Percentiles rank a stretch among this genome's conserved stretches.
phyloP scores from a whole-genome alignment of 257 asterid genomes.

The Plantago major region DNA sequence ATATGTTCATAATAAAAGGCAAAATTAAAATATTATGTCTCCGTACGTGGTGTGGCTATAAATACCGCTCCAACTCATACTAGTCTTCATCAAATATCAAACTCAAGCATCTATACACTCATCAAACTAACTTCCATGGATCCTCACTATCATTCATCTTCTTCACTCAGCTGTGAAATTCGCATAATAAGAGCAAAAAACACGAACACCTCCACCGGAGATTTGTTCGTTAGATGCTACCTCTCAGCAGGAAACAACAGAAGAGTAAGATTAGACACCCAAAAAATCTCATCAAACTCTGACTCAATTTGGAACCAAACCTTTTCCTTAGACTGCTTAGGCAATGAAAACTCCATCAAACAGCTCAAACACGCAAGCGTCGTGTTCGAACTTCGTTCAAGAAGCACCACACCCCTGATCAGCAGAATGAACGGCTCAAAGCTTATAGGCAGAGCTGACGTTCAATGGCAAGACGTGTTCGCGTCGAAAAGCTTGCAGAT shows the following conservation, averaged over 20 bases:
- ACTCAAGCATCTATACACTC: constrained; percentile 2
- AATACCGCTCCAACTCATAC: constrained; percentile 17
- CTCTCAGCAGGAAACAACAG: constrained; percentile 41
- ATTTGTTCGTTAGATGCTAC: constrained; percentile 56
- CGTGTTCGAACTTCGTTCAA: constrained; percentile 49
- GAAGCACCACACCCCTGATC: constrained; percentile 27
- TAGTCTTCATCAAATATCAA: constrained; percentile 16
- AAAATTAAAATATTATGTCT: too few species aligned
- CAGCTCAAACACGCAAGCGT: constrained; percentile 33
- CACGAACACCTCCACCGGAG: constrained; percentile 25
- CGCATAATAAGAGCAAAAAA: constrained; percentile 46
- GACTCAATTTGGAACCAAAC: constrained; percentile 43
- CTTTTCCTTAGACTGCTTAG: constrained; percentile 47
- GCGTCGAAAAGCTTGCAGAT: constrained; percentile 31
- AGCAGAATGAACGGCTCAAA: constrained; percentile 42
- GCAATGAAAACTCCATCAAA: constrained; percentile 32
- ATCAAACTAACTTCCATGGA: constrained; percentile 22
- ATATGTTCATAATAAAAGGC: too few species aligned
- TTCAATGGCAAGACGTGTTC: constrained; percentile 43
- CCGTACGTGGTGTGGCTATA: constrained; percentile 25
- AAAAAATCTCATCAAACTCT: constrained; percentile 39
- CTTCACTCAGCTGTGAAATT: constrained; percentile 37
- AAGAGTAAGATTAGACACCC: constrained; percentile 42
- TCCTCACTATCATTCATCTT: constrained; percentile 10
- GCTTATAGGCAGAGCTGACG: constrained; percentile 46